Percentiles rank a stretch among this genome's conserved stretches.
Conservation (phyloP, 2,329 filamentous ascomycete genomes). For the Fusarium nurragi region DNA sequence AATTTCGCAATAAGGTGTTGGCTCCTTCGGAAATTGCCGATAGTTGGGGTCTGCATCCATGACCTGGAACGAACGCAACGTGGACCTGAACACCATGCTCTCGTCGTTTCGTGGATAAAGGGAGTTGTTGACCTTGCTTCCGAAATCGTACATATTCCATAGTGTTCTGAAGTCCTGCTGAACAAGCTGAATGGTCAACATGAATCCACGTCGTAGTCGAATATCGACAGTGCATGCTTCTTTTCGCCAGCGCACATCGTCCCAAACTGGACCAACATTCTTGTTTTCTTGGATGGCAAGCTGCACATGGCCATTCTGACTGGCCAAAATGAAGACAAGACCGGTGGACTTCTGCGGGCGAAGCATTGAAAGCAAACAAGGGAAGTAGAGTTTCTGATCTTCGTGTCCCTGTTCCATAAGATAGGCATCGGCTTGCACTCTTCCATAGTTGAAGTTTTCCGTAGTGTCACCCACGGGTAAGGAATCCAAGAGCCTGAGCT, state of each 20-base stretch:
- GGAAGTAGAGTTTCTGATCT: constrained; percentile 73
- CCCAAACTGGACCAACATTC: constrained; percentile 77
- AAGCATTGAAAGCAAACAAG: constrained; percentile 79
- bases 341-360: constrained; percentile 75
- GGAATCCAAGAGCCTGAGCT: constrained; percentile 68
- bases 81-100: constrained; percentile 72
- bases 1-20: constrained; percentile 75
- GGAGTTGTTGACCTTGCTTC: constrained; percentile 76
- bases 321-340: constrained; percentile 78
- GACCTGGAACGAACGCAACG: constrained; percentile 80
- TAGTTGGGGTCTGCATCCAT: constrained; percentile 77
- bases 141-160: constrained; percentile 88
- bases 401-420: constrained; percentile 78
- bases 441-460: constrained; percentile 80
- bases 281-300: constrained; percentile 76
- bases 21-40: constrained; percentile 78
- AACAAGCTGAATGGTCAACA: constrained; percentile 74
- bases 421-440: constrained; percentile 77
- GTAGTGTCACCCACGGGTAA: constrained; percentile 81
- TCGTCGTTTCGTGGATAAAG: constrained; percentile 77
- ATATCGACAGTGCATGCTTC: constrained; percentile 73
- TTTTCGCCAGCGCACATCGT: constrained; percentile 82
- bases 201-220: constrained; percentile 78
- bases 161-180: constrained; percentile 82
- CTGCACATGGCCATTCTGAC: constrained; percentile 81